A percentile compares a stretch with the other conserved stretches of the same genome.
Conservation (phyloP, 441 rosid genomes). For the Erodium chrysanthum region DNA sequence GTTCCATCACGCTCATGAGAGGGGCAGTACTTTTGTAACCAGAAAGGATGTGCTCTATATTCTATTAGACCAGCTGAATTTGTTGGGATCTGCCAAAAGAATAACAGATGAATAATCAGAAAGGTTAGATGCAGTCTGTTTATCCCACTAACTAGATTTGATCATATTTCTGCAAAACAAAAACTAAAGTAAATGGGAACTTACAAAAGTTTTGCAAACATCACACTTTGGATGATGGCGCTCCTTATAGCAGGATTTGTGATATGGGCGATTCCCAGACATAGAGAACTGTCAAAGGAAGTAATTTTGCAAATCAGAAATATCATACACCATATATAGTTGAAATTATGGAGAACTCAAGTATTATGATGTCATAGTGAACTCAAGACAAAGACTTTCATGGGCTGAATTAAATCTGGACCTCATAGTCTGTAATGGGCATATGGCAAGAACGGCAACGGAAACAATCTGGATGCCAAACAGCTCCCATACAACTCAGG, state of each 20-base stretch:
- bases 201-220: conserved; percentile 73
- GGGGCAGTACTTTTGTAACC: conserved; percentile 87
- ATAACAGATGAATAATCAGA: too few relatives aligned
- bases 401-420: conserved; percentile 18
- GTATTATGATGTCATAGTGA: neutral
- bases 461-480: conserved; percentile 98
- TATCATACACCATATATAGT: too few relatives aligned
- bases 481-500: conserved; percentile 68
- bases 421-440: conserved; percentile 86
- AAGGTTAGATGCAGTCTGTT: too few relatives aligned
- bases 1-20: conserved; percentile 85
- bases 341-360: conserved; percentile 9
- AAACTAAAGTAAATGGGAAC: conserved; percentile 20
- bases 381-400: conserved; percentile 1
- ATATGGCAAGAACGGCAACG: conserved; percentile 61
- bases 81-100: conserved; percentile 61
- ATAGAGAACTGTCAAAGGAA: conserved; percentile 55
- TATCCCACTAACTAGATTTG: neutral
- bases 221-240: conserved; percentile 78
- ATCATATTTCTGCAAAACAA: too few relatives aligned
- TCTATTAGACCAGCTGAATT: conserved; percentile 69
- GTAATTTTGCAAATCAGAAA: too few relatives aligned
- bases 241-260: conserved; percentile 76
- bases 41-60: conserved; percentile 86
- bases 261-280: conserved; percentile 68